Conservation (phyloP, 441 rosid genomes). For the Cnidoscolus chayamansa region DNA sequence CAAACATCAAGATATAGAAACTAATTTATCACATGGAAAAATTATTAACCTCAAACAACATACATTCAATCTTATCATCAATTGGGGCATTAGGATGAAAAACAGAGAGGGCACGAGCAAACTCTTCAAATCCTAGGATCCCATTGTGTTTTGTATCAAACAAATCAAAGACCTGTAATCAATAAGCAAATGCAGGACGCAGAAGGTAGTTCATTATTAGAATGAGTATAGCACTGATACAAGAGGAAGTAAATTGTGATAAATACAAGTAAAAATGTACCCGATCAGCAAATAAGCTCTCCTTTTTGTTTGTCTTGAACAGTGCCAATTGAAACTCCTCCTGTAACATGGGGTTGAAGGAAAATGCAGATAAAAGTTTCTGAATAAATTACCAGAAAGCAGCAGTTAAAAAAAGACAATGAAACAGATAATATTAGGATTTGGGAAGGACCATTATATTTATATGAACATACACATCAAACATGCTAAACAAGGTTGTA, state of each 20-base stretch:
- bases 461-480: constrained; percentile 7
- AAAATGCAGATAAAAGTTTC: neutral
- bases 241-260: neutral
- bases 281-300: constrained; percentile 97
- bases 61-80: constrained; percentile 57
- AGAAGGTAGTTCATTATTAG: neutral
- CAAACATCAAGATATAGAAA: constrained; percentile 15
- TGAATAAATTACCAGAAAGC: neutral
- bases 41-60: constrained; percentile 21
- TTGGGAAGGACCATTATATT: neutral
- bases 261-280: constrained; percentile 32
- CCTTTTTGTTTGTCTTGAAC: constrained; percentile 92
- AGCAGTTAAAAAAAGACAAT: neutral
- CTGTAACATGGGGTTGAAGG: constrained; percentile 35
- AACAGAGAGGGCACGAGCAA: constrained; percentile 91
- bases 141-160: constrained; percentile 96
- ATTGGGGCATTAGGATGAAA: constrained; percentile 93
- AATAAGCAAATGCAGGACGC: constrained; percentile 21
- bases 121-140: constrained; percentile 92
- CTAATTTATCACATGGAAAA: neutral
- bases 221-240: neutral
- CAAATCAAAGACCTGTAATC: constrained; percentile 82
- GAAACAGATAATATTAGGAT: constrained; percentile 2
- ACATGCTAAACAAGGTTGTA: neutral
- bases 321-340: constrained; percentile 96